Base-by-base conservation (phyloP, 345 rosid species). In the Linum tenue region DNA sequence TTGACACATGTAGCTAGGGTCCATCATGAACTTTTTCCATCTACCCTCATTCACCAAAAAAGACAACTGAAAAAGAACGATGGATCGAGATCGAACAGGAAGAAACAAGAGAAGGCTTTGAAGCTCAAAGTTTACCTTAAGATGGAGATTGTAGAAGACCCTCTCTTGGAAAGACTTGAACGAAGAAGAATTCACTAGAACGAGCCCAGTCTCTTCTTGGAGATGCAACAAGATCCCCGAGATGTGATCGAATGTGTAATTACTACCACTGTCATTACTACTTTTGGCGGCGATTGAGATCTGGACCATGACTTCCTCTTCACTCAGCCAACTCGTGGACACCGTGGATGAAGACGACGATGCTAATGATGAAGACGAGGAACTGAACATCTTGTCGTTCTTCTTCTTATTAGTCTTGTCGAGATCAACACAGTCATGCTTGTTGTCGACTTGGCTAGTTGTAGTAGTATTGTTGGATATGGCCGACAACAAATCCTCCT, bases 261-360 rank as follows among this genome's bases (percentile, higher is more conserved):
- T 48, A 15, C 11, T 44, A 14, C 12, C 12, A 15, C 58, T 62
- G 8, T 64, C 43, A 16, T 31, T 61, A 4, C 8, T 10, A 59
- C 50, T 22, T 22, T 22, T 22, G 31, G 31, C 65, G 8, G 10
- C 9, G 8, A 71, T 69, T 16, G 79, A 73, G 60, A 89, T 72
- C 39, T 87, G 90, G 55, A 86, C 48, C 38, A 66, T 66, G 36
- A 84, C 72, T 66, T 91, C 92, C 10, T 62, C 70, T 9, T 85
- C 81, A 5, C 60, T 70, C 37, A 85, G 74, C 74, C 78, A 66
- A 64, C 44, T 76, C 39, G 79, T 71, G 3, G 86, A 75, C 51
- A 86, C 69, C 0, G 50, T 15, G 4, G 70, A 68, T 5, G 59
- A 7, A 1, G 70, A 48, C 7, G 62, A 39, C 14, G 10, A 48